Percentiles rank a stretch among this genome's conserved stretches.
phyloP scores from a whole-genome alignment of 1,284 basidiomycete genomes.

The Microbotryomycetes sp. region DNA sequence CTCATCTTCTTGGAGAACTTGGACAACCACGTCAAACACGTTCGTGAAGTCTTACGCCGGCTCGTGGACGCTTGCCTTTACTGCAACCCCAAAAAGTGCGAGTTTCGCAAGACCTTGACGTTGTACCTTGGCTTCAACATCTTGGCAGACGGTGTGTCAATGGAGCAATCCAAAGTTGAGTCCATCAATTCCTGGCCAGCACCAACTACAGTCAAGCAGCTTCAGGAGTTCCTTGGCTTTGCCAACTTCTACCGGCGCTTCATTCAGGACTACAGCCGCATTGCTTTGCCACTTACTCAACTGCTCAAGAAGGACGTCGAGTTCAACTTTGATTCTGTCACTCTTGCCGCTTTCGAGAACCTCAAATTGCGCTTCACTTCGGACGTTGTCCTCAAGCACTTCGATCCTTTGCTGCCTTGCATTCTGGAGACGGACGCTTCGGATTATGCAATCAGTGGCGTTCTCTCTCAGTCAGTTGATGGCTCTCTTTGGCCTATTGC shows the following conservation, averaged over 20 bases:
- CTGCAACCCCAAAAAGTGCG: constrained; percentile 9
- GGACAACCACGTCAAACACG: constrained; percentile 40
- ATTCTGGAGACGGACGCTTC: constrained; percentile 38
- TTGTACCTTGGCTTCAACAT: neutral
- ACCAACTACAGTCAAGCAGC: constrained; percentile 23
- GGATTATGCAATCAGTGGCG: constrained; percentile 29
- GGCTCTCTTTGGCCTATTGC: constrained; percentile 25
- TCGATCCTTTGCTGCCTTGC: constrained; percentile 36
- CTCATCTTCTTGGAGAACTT: constrained; percentile 44
- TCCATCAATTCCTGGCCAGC: constrained; percentile 3
- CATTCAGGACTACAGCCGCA: constrained; percentile 17
- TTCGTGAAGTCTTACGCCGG: constrained; percentile 42
- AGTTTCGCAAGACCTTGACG: constrained; percentile 1
- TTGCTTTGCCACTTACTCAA: constrained; percentile 2
- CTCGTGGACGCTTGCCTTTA: constrained; percentile 33
- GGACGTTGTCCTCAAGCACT: constrained; percentile 43
- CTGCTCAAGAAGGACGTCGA: neutral
- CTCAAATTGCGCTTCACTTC: constrained; percentile 40
- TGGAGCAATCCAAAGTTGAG: too few relatives aligned
- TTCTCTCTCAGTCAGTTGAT: constrained; percentile 21
- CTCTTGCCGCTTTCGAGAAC: constrained; percentile 37
- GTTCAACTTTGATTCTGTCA: neutral
- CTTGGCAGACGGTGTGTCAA: neutral
- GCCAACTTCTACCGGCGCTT: constrained; percentile 33
- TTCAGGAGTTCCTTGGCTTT: constrained; percentile 32